Conservation (phyloP, 2,329 filamentous ascomycete species). For the Hypoxylon sp. region DNA sequence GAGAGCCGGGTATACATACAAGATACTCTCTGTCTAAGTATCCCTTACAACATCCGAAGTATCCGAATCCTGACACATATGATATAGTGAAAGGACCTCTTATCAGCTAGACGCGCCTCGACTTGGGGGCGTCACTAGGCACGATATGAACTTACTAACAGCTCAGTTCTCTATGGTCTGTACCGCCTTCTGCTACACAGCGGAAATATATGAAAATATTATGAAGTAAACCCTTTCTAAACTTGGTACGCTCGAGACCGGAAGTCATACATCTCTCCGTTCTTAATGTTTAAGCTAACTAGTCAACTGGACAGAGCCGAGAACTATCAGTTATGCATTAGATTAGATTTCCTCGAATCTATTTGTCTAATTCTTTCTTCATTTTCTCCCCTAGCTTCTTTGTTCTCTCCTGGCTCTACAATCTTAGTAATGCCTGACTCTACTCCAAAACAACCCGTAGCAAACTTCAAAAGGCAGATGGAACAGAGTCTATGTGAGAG, state of each 20-base stretch:
- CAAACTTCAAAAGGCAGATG: slow-evolving; percentile 11
- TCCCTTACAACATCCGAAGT: too few species aligned
- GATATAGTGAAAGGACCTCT: too few species aligned
- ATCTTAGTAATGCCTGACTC: neutral
- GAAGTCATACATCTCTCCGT: neutral
- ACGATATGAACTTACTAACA: too few species aligned
- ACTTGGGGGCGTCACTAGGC: too few species aligned
- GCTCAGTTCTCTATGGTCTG: neutral
- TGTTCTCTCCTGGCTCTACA: neutral
- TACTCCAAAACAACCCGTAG: slow-evolving; percentile 13
- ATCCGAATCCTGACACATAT: too few species aligned
- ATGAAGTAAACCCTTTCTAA: neutral
- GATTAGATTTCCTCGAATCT: slow-evolving; percentile 33
- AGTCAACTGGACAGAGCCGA: neutral
- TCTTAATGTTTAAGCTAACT: neutral
- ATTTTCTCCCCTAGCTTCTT: slow-evolving; percentile 1
- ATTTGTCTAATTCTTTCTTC: slow-evolving; percentile 12
- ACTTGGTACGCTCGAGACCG: neutral
- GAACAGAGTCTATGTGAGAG: neutral
- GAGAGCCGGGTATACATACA: too few species aligned
- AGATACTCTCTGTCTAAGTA: too few species aligned
- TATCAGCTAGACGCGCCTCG: too few species aligned
- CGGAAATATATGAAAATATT: neutral
- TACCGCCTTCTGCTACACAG: neutral
- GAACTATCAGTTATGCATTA: neutral